These are phyloP conservation scores for Flaveria robusta DNA, from an alignment of 129 eudicot species.

Conservation along the genomic window DNA sequence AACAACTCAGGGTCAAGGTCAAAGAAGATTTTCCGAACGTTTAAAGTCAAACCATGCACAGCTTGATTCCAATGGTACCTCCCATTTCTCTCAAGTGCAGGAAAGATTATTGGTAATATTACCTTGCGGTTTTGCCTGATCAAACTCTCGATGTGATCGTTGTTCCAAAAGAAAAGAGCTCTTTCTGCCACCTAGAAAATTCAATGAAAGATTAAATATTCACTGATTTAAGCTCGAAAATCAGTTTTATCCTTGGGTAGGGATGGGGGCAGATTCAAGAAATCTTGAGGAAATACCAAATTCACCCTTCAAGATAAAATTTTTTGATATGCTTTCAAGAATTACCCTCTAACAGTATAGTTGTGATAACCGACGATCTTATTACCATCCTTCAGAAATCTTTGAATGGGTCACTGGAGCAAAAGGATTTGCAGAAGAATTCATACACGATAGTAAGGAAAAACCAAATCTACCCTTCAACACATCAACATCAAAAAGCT, in stretches of 20 bases:
- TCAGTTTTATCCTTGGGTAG: background rate
- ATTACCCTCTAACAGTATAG: background rate
- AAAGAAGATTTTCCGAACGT: constrained; percentile 69
- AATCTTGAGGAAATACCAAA: constrained; percentile 1
- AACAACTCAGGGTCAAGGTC: constrained; percentile 81
- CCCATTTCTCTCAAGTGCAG: constrained; percentile 76
- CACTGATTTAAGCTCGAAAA: background rate
- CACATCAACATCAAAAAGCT: constrained; percentile 19
- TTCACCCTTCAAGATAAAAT: constrained; percentile 25
- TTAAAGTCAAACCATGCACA: constrained; percentile 74
- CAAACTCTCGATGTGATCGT: constrained; percentile 80
- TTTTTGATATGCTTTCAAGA: background rate
- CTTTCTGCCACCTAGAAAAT: constrained; percentile 80
- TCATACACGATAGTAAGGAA: background rate
- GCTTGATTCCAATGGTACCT: constrained; percentile 88
- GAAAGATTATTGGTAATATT: constrained; percentile 84
- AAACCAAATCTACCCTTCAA: constrained; percentile 21
- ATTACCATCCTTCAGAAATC: background rate
- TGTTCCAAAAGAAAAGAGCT: constrained; percentile 86
- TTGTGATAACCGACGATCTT: too few species aligned
- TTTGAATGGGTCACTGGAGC: background rate
- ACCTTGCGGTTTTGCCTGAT: constrained; percentile 83
- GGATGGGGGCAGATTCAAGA: constrained; percentile 4
- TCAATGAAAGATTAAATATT: background rate
- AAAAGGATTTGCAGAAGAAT: constrained; percentile 9